Percentiles rank a stretch among this genome's conserved stretches.
phyloP scores from a whole-genome alignment of 371 early-diverging fungal genomes.

The Mortierella sp. region DNA sequence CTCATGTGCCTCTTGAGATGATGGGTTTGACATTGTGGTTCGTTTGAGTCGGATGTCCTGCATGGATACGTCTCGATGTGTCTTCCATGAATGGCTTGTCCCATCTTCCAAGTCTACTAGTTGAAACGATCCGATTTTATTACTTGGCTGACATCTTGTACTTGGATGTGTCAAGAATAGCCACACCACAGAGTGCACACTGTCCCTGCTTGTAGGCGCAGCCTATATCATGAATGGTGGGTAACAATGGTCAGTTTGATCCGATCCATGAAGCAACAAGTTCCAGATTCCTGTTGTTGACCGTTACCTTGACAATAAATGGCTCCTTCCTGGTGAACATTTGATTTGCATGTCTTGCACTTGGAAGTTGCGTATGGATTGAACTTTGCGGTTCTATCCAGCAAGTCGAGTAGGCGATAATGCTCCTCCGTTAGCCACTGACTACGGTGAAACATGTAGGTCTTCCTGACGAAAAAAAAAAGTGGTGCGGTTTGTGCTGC shows the following conservation, averaged over 20 bases:
- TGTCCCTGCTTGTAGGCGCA: conserved; percentile 53
- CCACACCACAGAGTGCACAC: conserved; percentile 50
- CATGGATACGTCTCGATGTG: no score
- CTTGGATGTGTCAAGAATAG: conserved; percentile 43
- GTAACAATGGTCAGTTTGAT: no score
- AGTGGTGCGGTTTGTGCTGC: neutral
- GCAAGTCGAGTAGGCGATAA: no score
- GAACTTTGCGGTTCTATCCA: conserved; percentile 49
- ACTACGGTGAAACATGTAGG: neutral
- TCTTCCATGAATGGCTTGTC: no score
- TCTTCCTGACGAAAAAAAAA: neutral
- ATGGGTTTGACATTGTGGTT: no score
- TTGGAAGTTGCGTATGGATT: conserved; percentile 51
- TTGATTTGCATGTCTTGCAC: conserved; percentile 51
- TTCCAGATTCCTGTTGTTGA: no score
- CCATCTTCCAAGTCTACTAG: no score
- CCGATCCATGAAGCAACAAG: no score
- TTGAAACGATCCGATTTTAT: neutral
- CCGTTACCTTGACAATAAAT: conserved; percentile 54
- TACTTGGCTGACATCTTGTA: conserved; percentile 54
- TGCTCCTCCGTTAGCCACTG: no score
- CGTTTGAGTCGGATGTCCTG: no score
- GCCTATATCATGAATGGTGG: conserved; percentile 17
- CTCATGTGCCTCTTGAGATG: no score
- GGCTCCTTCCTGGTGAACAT: conserved; percentile 45